These are phyloP conservation scores for Lachnellula suecica DNA, from an alignment of 2,329 filamentous ascomycete species.

Conservation along the genomic window DNA sequence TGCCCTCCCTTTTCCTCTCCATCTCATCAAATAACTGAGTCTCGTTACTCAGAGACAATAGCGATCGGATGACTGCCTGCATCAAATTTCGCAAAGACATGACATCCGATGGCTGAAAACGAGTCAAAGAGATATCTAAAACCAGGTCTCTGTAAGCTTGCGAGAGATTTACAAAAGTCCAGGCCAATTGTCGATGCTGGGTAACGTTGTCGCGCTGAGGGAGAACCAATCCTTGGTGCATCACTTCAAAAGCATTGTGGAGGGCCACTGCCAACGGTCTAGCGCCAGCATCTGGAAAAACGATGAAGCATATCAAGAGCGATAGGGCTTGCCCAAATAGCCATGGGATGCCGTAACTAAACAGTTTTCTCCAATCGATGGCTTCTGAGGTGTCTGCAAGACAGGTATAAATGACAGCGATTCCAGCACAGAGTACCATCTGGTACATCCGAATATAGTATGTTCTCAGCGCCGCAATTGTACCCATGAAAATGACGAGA, in stretches of 20 bases:
- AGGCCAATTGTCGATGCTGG: slow-evolving; percentile 45
- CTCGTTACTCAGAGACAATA: slow-evolving; percentile 52
- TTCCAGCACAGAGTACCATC: slow-evolving; percentile 52
- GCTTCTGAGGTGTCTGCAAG: slow-evolving; percentile 47
- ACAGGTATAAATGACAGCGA: slow-evolving; percentile 53
- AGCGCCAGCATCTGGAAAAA: slow-evolving; percentile 57
- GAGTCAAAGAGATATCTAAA: slow-evolving; percentile 55
- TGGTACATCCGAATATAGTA: slow-evolving; percentile 58
- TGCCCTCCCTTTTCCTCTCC: slow-evolving; percentile 11
- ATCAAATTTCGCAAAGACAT: slow-evolving; percentile 51
- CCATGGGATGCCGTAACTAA: slow-evolving; percentile 55
- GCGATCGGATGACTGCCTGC: slow-evolving; percentile 52
- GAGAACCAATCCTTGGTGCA: slow-evolving; percentile 42
- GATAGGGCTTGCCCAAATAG: slow-evolving; percentile 53
- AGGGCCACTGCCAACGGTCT: slow-evolving; percentile 48
- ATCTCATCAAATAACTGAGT: slow-evolving; percentile 43
- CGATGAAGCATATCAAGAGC: slow-evolving; percentile 45
- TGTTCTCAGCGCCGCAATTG: slow-evolving; percentile 51
- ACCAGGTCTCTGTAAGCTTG: slow-evolving; percentile 55
- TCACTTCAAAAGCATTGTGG: slow-evolving; percentile 45
- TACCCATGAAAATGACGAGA: slow-evolving; percentile 51
- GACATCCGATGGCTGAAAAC: slow-evolving; percentile 50
- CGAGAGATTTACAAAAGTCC: slow-evolving; percentile 55
- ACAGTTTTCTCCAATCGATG: slow-evolving; percentile 50
- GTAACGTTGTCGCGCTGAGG: slow-evolving; percentile 35